Evolutionary conservation across 23 red algal species (phyloP), one percentile per base, ranked within the genome.

Genomic region (Gracilaria vermiculophylla): DNA sequence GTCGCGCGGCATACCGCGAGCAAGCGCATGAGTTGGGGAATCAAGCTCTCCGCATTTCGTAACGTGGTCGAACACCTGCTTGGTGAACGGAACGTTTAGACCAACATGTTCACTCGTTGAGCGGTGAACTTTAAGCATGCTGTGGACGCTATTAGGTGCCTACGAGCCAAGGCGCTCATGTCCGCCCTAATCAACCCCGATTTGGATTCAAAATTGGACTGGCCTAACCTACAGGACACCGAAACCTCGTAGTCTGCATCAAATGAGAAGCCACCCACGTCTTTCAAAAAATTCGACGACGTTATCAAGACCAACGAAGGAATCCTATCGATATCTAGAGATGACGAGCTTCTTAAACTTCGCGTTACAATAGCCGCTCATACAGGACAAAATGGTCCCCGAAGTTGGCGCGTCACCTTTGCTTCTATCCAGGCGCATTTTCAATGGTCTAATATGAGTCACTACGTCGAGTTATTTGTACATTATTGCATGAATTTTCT

Each of bases 351-450:
- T 17, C 37, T 88, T 20, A 41, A 88, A 4, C 42, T 88, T 1
- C 48, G 84, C 1, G 10, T 88, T 35, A 60, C 45, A 17, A 50
- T 88, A 24, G 74, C 57, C 11, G 84, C 84, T 9, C 84, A 88
- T 58, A 77, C 69, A 32, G 66, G 67, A 24, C 19, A 39, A 32
- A 44, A 32, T 31, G 69, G 84, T 2, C 84, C 77, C 2, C 66
- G 66, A 41, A 53, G 47, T 37, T 39, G 12, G 8, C 45, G 28
- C 0, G 25, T 70, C 20, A 77, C 67, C 2, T 28, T 42, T 13
- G 5, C 50, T 1, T 21, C 50, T 3, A 16, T 88, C 16, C 16
- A 39, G 69, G 36, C 24, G n/a, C 23, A 41, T 31, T 76, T 77
- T 43, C 1, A 64, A 19, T 88, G 81, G 62, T 7, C 0, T 17